phyloP scores from a whole-genome alignment of 192 early-diverging fungal species.

The Coemansia sp. region DNA sequence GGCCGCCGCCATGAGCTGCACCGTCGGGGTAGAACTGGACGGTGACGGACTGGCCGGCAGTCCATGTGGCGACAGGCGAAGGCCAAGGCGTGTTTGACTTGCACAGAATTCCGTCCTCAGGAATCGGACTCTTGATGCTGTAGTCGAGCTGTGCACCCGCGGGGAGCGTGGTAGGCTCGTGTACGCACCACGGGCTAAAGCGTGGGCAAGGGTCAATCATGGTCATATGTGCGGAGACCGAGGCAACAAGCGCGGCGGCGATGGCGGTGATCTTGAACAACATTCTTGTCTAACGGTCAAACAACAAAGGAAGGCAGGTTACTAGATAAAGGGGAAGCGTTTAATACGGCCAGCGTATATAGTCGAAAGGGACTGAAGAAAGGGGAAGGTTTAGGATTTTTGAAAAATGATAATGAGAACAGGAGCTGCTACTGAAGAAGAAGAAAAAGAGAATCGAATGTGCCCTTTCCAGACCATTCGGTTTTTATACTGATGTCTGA shows the following conservation, averaged over 20 bases:
- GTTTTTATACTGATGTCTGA: neutral
- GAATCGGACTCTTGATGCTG: constrained; percentile 36
- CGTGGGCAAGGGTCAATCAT: constrained; percentile 4
- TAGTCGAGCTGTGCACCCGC: constrained; percentile 48
- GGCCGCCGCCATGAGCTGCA: constrained; percentile 59
- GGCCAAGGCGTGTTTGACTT: constrained; percentile 44
- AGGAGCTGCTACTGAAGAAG: constrained; percentile 8
- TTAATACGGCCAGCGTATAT: constrained; percentile 9
- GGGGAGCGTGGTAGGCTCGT: constrained; percentile 42
- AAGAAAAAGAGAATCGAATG: neutral
- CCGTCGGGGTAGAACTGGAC: constrained; percentile 35
- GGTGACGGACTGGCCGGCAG: constrained; percentile 43
- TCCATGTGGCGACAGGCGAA: constrained; percentile 32
- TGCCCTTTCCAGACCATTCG: neutral
- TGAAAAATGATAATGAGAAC: constrained; percentile 2
- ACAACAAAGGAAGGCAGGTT: too few relatives aligned
- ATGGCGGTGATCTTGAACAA: too few relatives aligned
- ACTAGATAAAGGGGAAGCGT: neutral
- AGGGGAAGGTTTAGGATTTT: neutral
- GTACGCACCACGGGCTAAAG: constrained; percentile 19
- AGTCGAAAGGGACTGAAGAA: neutral
- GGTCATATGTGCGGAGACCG: constrained; percentile 35
- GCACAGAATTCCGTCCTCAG: constrained; percentile 31
- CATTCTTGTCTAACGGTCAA: too few relatives aligned
- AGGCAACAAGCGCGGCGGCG: neutral